Conservation (phyloP, 257 asterid species). For the Mitragyna speciosa region DNA sequence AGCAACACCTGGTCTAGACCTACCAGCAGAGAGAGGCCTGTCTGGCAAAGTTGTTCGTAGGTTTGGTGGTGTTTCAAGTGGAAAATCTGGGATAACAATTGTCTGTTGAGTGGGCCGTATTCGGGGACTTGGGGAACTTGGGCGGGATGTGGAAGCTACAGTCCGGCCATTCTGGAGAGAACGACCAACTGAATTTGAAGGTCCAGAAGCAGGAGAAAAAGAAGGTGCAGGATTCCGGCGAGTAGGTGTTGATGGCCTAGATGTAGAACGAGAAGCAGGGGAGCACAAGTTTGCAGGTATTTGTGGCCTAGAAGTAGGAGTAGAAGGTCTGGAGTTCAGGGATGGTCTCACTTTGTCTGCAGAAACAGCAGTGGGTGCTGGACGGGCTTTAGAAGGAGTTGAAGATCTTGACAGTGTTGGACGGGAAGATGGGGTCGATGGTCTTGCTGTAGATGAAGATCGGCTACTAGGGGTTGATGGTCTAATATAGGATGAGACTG, state of each 20-base stretch:
- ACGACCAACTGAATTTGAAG: constrained; percentile 61
- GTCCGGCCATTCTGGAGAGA: constrained; percentile 56
- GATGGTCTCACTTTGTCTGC: constrained; percentile 68
- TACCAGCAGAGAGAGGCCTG: constrained; percentile 90
- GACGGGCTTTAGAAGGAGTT: constrained; percentile 78
- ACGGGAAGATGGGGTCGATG: constrained; percentile 79
- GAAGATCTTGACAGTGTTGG: constrained; percentile 72
- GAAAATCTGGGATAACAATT: constrained; percentile 74
- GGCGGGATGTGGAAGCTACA: constrained; percentile 70
- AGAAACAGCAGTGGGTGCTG: constrained; percentile 49
- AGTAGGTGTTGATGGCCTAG: constrained; percentile 97
- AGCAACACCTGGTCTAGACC: constrained; percentile 79
- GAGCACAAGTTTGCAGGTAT: constrained; percentile 53
- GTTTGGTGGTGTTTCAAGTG: constrained; percentile 93
- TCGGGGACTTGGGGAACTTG: constrained; percentile 91
- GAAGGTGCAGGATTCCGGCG: constrained; percentile 70
- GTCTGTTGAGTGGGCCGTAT: constrained; percentile 70
- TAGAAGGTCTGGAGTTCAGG: constrained; percentile 90
- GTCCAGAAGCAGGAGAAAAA: constrained; percentile 51
- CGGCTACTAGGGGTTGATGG: constrained; percentile 87
- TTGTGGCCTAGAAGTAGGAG: constrained; percentile 91
- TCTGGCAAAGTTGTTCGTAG: constrained; percentile 90
- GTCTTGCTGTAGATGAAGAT: constrained; percentile 72
- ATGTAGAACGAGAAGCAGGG: constrained; percentile 54
- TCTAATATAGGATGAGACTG: constrained; percentile 92